Percentiles rank a stretch among this genome's conserved stretches.
Conservation (phyloP, 768 basidiomycete genomes). For the Tephrocybe sp. region DNA sequence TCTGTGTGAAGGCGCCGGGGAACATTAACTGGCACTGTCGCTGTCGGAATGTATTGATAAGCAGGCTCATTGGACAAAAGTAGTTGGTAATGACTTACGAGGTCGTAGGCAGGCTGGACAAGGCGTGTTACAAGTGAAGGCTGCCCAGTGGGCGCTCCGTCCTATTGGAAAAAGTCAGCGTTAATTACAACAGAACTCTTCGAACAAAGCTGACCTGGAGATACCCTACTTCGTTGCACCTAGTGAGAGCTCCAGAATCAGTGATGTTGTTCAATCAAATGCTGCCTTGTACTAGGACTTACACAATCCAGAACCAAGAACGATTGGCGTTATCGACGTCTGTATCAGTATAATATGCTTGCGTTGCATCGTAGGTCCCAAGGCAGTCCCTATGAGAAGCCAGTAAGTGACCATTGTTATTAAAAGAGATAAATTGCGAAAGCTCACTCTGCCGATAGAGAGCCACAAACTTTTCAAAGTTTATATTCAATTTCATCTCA, state of each 20-base stretch:
- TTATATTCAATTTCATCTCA: background rate
- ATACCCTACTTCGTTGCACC: conserved; percentile 71
- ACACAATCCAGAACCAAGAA: conserved; percentile 76
- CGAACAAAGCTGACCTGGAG: conserved; percentile 35
- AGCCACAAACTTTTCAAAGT: conserved; percentile 48
- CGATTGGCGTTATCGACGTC: conserved; percentile 52
- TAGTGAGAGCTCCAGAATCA: conserved; percentile 20
- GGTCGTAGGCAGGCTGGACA: conserved; percentile 53
- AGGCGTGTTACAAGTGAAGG: conserved; percentile 56
- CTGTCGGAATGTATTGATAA: conserved; percentile 28
- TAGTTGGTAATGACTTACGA: conserved; percentile 33
- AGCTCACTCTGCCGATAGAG: conserved; percentile 41
- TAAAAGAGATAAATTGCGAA: conserved; percentile 18
- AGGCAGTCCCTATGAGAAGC: conserved; percentile 45
- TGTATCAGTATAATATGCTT: conserved; percentile 52
- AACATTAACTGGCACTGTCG: conserved; percentile 71
- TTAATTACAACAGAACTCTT: background rate
- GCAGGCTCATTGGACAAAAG: background rate
- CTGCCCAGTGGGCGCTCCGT: conserved; percentile 36
- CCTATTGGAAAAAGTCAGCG: conserved; percentile 23
- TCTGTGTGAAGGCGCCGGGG: conserved; percentile 50
- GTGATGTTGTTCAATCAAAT: too few relatives aligned
- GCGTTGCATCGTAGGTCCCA: conserved; percentile 39
- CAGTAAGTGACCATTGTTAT: too few relatives aligned
- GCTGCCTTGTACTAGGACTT: conserved; percentile 18